Base-by-base conservation (phyloP, 805 yeast species). In the Maudiozyma barnettii region DNA sequence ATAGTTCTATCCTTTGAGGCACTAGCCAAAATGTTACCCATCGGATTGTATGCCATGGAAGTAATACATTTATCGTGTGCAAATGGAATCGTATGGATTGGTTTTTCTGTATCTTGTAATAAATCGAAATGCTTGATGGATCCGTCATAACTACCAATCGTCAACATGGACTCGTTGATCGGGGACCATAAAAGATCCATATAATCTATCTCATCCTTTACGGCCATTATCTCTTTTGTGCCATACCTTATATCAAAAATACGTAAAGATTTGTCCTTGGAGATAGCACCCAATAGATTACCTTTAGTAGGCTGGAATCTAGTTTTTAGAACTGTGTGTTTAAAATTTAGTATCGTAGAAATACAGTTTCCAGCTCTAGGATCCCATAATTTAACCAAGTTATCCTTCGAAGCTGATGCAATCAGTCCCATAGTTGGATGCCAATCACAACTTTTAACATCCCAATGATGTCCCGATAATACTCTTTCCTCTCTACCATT, bases 401-500 rank as follows among this genome's bases (percentile, higher is more conserved):
- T 95, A 66, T 93, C 99, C 63, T 95, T 93, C 0, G 98, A 93
- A 0, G 97, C 99, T 52, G 90, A 78, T 0, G 84, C 96, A 44
- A 93, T 75, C 23, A 93, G 72, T 0, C 97, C 96, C 66, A 87
- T 69, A 12, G 75, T 73, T 5, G 95, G 86, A 65, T 93, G 99
- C 99, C 99, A 93, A 65, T 93, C 98, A 46, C 95, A 86, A 46
- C 90, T 80, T 62, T 93, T 93, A 20, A 93, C 97, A 66, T 93
- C 99, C 99, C 99, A 93, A 63, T 95, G 96, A 67, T 93, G 99
- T 2, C 98, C 98, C 21, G 80, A 75, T 46, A 93, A 71, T 0
- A 78, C 73, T 43, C 85, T 69, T 61, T 93, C 99, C 55, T 87
- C 93, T 49, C 76, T 71, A 35, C 93, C 93, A 59, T 84, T 86